Evolutionary conservation across 495 filamentous ascomycete genomes (phyloP), one percentile per base, ranked within the genome.

Genomic region (Tuber borchii): DNA sequence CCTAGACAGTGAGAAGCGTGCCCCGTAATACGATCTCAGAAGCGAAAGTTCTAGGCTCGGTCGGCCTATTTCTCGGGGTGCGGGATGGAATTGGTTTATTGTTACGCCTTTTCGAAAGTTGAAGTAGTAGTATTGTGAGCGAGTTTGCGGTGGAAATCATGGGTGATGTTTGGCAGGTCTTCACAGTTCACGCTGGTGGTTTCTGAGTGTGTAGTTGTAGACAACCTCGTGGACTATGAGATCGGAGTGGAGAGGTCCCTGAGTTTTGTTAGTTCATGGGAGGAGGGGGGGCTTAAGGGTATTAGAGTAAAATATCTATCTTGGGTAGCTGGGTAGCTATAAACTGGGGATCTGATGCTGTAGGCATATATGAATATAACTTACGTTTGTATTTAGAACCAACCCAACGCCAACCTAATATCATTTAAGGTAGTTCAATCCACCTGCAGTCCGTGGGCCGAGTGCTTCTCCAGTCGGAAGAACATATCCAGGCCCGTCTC

Each of bases 181-280:
- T 87, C 87, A 20, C 87, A 87, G 70, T 89, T 87, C 87, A 20
- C 87, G 87, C 69, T 89, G 87, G 77, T 89, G 87, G 71, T 88
- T 89, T 8, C 85, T 87, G 2, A 88, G 87, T 39, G 85, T 73
- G 42, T 85, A 82, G 78, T 89, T 88, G 77, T 88, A 88, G 2
- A 89, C 85, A 71, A 89, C 89, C 7, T 87, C 87, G 75, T 89
- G 88, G 20, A 89, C 88, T 0, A 86, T 86, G 20, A 89, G 83
- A 78, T 89, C 88, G 0, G 87, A 88, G 80, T 89, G 87, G 2
- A 88, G 76, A 3, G 87, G 88, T 3, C 88, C 88, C 56, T 65
- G 26, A 34, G 19, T 34, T 34, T 65, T 16, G n/a, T 31, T 31
- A 31, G 51, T 5, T 16, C 8, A 61, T 61, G 51, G n/a, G 3